These are phyloP conservation scores for Aspergillus melleus DNA, from an alignment of 2,329 filamentous ascomycete species.

Conservation along the genomic window DNA sequence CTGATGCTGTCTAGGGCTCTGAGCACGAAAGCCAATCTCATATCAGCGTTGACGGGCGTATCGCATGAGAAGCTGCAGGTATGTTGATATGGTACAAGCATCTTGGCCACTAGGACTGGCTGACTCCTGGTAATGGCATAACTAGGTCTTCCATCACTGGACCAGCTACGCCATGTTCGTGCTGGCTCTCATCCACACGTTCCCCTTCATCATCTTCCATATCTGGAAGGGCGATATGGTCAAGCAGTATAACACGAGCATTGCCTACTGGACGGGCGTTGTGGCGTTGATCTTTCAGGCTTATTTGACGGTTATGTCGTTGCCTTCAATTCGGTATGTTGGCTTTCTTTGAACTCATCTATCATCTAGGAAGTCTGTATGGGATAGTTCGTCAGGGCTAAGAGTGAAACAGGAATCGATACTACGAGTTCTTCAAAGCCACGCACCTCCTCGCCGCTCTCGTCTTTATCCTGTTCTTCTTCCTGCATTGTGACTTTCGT, in stretches of 20 bases:
- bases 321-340: conserved; percentile 50
- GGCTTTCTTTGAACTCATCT: neutral
- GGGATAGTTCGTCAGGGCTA: neutral
- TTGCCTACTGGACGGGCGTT: conserved; percentile 58
- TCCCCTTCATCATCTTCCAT: conserved; percentile 59
- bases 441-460: conserved; percentile 55
- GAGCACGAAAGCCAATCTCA: conserved; percentile 57
- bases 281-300: conserved; percentile 55
- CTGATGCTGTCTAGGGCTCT: conserved; percentile 36
- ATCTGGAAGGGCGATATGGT: conserved; percentile 52
- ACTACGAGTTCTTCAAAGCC: conserved; percentile 63
- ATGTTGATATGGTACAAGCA: too few species aligned
- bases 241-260: conserved; percentile 44
- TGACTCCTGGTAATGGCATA: too few species aligned
- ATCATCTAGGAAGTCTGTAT: too few species aligned
- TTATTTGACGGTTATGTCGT: conserved; percentile 57
- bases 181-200: conserved; percentile 59
- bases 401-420: conserved; percentile 47
- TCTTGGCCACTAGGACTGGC: too few species aligned
- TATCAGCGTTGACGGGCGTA: conserved; percentile 56
- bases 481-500: conserved; percentile 59
- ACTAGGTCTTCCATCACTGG: conserved; percentile 52
- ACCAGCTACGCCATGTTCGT: conserved; percentile 57
- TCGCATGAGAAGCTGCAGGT: conserved; percentile 59
- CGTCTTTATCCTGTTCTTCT: conserved; percentile 60